Evolutionary conservation across 1,284 basidiomycete species (phyloP).

Genomic region (Austroboletus olivaceoglutinosus): DNA sequence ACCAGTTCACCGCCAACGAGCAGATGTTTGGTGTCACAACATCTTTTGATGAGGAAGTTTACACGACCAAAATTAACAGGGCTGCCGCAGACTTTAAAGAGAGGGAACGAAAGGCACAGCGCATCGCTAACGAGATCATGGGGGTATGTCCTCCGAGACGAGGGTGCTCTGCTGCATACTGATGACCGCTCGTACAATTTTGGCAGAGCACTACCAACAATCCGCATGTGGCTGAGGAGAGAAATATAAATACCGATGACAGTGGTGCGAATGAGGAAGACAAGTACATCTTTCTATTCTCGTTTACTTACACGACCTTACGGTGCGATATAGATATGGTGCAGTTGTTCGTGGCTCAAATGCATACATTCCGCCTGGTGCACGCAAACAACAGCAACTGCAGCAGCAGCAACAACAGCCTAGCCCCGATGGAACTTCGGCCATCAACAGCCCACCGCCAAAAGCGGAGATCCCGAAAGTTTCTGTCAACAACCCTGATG

Average conservation of each 20-base stretch:
- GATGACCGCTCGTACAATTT: constrained; percentile 4
- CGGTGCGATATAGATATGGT: constrained; percentile 64
- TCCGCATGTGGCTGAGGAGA: constrained; percentile 89
- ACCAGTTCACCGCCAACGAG: constrained; percentile 96
- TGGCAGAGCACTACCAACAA: constrained; percentile 69
- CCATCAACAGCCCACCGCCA: constrained; percentile 34
- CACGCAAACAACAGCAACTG: constrained; percentile 48
- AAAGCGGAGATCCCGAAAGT: constrained; percentile 65
- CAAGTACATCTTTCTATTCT: constrained; percentile 55
- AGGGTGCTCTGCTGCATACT: neutral
- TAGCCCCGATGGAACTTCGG: constrained; percentile 16
- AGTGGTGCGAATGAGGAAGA: constrained; percentile 90
- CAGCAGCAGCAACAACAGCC: constrained; percentile 25
- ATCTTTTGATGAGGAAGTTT: constrained; percentile 90
- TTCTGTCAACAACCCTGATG: constrained; percentile 69
- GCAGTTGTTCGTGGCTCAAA: constrained; percentile 86
- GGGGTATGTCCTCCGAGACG: constrained; percentile 49
- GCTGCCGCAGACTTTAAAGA: constrained; percentile 84
- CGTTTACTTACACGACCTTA: constrained; percentile 16
- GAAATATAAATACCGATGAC: constrained; percentile 68
- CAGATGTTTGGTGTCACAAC: constrained; percentile 90
- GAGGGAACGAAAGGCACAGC: constrained; percentile 84
- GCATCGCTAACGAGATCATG: constrained; percentile 89
- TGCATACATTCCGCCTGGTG: constrained; percentile 92
- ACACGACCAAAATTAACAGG: constrained; percentile 94